Conservation (phyloP, 2,329 filamentous ascomycete species). For the Cercospora sp. region DNA sequence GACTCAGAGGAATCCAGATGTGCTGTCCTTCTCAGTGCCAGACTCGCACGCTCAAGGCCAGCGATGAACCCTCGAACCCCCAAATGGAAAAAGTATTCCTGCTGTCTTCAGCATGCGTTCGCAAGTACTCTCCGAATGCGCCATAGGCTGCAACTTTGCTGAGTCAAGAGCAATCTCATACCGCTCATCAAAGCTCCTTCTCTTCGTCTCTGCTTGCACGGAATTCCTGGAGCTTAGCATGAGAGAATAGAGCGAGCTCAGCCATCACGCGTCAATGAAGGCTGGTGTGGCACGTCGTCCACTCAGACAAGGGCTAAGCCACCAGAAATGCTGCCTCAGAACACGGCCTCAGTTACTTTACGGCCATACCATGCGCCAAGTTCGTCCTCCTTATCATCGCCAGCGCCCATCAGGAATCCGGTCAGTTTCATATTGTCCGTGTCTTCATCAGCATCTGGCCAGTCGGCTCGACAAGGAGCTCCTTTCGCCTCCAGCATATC, state of each 20-base stretch:
- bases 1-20: background rate
- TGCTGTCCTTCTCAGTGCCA: background rate
- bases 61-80: background rate
- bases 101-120: background rate
- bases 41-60: background rate
- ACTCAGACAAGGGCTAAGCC: background rate
- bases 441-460: conserved; percentile 73
- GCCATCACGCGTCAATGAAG: background rate
- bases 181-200: background rate
- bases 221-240: background rate
- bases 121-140: background rate
- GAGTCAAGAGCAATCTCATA: background rate
- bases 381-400: conserved; percentile 59
- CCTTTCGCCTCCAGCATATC: conserved; percentile 82
- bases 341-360: conserved; percentile 67
- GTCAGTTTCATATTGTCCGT: conserved; percentile 68
- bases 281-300: background rate
- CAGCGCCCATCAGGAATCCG: conserved; percentile 65
- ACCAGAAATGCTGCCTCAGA: conserved; percentile 48
- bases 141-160: background rate
- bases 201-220: background rate
- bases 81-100: background rate
- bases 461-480: conserved; percentile 70
- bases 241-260: background rate
- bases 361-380: conserved; percentile 80